A percentile compares a stretch with the other conserved stretches of the same genome.
Evolutionary conservation across 2,329 filamentous ascomycete genomes (phyloP).

Genomic region (Ambrosiella cleistominuta): DNA sequence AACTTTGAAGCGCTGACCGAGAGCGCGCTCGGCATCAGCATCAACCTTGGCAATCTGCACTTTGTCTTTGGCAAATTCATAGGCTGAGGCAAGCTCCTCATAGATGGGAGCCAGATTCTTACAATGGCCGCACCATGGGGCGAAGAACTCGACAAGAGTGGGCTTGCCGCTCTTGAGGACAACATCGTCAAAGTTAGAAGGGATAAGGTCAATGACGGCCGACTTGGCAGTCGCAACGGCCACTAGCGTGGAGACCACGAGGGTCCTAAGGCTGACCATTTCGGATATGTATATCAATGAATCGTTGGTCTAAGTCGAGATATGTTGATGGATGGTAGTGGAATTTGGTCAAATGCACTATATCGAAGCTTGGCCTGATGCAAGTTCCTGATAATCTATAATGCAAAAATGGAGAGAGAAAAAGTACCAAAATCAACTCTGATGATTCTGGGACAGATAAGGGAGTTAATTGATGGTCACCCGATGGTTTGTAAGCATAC

Average conservation of each 20-base stretch:
- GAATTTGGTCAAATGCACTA: no score
- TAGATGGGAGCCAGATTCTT: conserved; percentile 91
- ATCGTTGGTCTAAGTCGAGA: no score
- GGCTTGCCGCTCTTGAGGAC: conserved; percentile 87
- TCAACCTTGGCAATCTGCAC: conserved; percentile 92
- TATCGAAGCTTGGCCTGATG: neutral
- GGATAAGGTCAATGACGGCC: conserved; percentile 76
- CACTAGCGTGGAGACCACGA: conserved; percentile 38
- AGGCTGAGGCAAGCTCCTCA: conserved; percentile 67
- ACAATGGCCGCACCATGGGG: conserved; percentile 98
- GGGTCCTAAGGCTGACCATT: conserved; percentile 43
- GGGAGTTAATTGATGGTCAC: neutral
- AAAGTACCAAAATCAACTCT: neutral
- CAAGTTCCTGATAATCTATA: neutral
- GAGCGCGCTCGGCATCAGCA: conserved; percentile 68
- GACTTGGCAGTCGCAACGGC: conserved; percentile 49
- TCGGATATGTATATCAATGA: conserved; percentile 12
- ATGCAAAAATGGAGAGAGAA: neutral
- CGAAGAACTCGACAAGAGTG: conserved; percentile 93
- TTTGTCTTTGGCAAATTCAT: conserved; percentile 52
- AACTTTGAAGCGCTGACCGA: conserved; percentile 75
- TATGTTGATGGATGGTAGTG: neutral
- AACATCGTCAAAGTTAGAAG: conserved; percentile 78
- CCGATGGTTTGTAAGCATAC: neutral
- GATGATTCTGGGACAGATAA: neutral